A percentile compares a stretch with the other conserved stretches of the same genome.
Evolutionary conservation across 306 rosid species (phyloP).

Genomic region (Geum urbanum): DNA sequence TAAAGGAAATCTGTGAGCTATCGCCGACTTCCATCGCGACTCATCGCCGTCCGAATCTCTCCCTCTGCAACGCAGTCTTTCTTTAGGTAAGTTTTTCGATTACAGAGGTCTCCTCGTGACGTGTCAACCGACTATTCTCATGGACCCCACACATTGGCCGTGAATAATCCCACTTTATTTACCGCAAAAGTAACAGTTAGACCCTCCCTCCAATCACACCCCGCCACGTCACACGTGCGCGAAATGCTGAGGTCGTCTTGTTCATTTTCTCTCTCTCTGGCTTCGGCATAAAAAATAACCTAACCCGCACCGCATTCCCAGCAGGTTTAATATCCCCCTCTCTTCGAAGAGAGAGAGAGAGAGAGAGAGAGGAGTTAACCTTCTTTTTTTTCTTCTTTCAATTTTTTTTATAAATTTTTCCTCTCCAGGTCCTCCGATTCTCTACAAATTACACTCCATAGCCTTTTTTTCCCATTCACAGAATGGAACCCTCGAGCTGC

Average conservation of each 20-base stretch:
- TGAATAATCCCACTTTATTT: not conserved
- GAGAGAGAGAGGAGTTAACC: constrained; percentile 2
- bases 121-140: not conserved
- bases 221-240: constrained; percentile 17
- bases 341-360: too few relatives aligned
- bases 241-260: constrained; percentile 15
- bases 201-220: not conserved
- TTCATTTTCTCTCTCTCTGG: not conserved
- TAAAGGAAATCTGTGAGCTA: too few relatives aligned
- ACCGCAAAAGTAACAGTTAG: not conserved
- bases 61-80: too few relatives aligned
- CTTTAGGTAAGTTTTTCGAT: too few relatives aligned
- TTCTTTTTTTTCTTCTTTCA: not conserved
- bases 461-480: not conserved
- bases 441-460: not conserved
- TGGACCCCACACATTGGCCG: too few relatives aligned
- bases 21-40: too few relatives aligned
- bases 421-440: constrained; percentile 4
- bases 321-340: constrained; percentile 14
- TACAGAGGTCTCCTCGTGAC: not conserved
- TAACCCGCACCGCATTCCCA: not conserved
- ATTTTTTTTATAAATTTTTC: not conserved
- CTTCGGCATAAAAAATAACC: constrained; percentile 6
- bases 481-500: not conserved
- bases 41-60: too few relatives aligned